These are phyloP conservation scores for Termitomyces sp. DNA, from an alignment of 768 basidiomycete species.

Conservation along the genomic window DNA sequence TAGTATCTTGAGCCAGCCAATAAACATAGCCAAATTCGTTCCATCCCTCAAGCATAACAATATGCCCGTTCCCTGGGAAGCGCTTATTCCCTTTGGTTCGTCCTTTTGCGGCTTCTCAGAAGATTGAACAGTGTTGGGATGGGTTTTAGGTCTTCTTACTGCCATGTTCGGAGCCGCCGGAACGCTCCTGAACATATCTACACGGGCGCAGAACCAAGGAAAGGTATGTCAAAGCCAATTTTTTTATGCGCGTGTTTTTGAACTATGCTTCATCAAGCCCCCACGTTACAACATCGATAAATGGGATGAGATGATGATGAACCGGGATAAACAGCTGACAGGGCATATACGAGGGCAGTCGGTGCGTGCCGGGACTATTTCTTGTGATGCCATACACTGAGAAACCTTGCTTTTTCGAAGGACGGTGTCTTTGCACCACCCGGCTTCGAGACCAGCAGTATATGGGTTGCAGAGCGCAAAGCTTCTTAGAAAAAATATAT, in stretches of 20 bases:
- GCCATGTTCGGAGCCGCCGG: constrained; percentile 89
- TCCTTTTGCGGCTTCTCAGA: not conserved
- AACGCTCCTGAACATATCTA: constrained; percentile 76
- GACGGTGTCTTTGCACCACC: constrained; percentile 63
- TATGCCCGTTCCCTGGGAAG: constrained; percentile 98
- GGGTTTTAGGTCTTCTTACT: constrained; percentile 65
- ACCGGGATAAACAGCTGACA: constrained; percentile 81
- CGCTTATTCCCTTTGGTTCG: constrained; percentile 90
- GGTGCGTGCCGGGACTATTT: constrained; percentile 39
- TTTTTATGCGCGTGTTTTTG: not conserved
- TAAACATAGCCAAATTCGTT: constrained; percentile 12
- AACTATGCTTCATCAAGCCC: constrained; percentile 40
- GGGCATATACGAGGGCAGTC: constrained; percentile 83
- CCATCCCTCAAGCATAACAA: constrained; percentile 15
- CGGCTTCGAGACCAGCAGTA: constrained; percentile 66
- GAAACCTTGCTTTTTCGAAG: constrained; percentile 28
- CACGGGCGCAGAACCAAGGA: constrained; percentile 80
- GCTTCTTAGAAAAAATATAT: constrained; percentile 28
- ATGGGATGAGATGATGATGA: constrained; percentile 98
- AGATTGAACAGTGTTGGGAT: not conserved
- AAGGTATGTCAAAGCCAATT: constrained; percentile 50
- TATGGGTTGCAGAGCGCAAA: constrained; percentile 63
- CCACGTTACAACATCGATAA: constrained; percentile 79
- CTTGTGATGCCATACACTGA: not conserved
- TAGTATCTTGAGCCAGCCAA: not conserved